Percentiles rank a stretch among this genome's conserved stretches.
phyloP scores from a whole-genome alignment of 495 filamentous ascomycete genomes.

The Annulohypoxylon nitens region DNA sequence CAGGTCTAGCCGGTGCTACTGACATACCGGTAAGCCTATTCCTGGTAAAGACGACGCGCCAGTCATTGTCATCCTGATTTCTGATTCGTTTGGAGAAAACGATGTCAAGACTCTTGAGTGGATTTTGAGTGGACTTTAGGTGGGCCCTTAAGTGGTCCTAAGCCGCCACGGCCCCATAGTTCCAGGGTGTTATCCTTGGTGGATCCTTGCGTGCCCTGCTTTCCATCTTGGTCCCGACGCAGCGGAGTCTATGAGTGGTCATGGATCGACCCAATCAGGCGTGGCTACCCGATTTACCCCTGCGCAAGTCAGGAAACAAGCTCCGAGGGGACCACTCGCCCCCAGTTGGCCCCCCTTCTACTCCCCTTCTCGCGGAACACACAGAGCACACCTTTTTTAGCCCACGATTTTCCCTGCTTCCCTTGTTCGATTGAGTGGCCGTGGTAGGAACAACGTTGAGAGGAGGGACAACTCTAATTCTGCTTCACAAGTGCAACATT shows the following conservation, averaged over 20 bases:
- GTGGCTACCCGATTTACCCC: constrained; percentile 15
- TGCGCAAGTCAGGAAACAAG: constrained; percentile 42
- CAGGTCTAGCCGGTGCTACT: neutral
- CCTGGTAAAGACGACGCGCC: constrained; percentile 34
- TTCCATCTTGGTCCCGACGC: constrained; percentile 43
- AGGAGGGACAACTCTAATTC: constrained; percentile 1
- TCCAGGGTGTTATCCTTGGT: neutral
- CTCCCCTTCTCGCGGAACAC: neutral
- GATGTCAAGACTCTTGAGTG: neutral
- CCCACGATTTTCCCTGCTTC: neutral
- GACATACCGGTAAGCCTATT: constrained; percentile 24
- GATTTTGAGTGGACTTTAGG: neutral
- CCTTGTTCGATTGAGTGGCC: constrained; percentile 18
- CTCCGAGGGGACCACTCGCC: constrained; percentile 28
- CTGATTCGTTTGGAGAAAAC: neutral
- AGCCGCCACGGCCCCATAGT: constrained; percentile 34
- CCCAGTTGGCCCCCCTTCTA: constrained; percentile 18
- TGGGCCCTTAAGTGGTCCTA: constrained; percentile 6
- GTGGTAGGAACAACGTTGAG: neutral
- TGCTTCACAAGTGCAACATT: neutral
- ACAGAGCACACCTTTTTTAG: constrained; percentile 6
- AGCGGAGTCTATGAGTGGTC: constrained; percentile 35
- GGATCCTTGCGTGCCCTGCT: constrained; percentile 36
- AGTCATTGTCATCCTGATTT: constrained; percentile 12
- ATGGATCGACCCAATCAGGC: constrained; percentile 40